Evolutionary conservation across 768 basidiomycete species (phyloP), one percentile per base, ranked within the genome.

Genomic region (Myochromella boudieri): DNA sequence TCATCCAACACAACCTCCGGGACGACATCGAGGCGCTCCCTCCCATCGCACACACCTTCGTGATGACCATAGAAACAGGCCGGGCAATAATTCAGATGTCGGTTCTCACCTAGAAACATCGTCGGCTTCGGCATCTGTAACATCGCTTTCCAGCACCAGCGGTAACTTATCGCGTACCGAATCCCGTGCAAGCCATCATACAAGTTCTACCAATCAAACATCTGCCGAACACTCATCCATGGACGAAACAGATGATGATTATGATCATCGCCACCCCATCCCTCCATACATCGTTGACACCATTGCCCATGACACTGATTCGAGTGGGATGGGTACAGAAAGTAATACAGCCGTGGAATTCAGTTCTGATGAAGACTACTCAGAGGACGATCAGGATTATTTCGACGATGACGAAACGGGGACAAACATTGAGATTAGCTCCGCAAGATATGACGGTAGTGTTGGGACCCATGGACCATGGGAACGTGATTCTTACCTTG

Each of bases 351-450:
- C 45, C 51, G 48, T 66, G 17, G 75, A 74, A 38, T 72, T 74
- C 48, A 74, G 70, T 40, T 77, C 75, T 21, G 76, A 74, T 48
- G 74, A 76, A 11, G 75, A 81, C 38, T 68, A 70, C 41, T 71
- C 68, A 48, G 67, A 78, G 40, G 58, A 56, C 26, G 67, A 61
- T 20, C 62, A 65, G 34, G 63, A 65, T 49, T 62, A 60, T 28
- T 62, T 66, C 12, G 59, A 61, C 39, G 64, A 69, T 12, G 77
- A 68, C 37, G 66, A 69, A 29, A 63, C 59, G n/a, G 58, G 57
- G 31, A 54, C 64, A 11, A 64, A 60, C 56, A 74, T 67, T 48
- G 75, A 75, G 59, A 69, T 66, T 43, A 63, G 66, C 39, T 77
- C 62, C 17, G 60, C 51, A 40, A 66, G 60, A 38, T 70, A 65